Evolutionary conservation across 495 filamentous ascomycete species (phyloP), one percentile per base, ranked within the genome.

Genomic region (Penicillium antarcticum): DNA sequence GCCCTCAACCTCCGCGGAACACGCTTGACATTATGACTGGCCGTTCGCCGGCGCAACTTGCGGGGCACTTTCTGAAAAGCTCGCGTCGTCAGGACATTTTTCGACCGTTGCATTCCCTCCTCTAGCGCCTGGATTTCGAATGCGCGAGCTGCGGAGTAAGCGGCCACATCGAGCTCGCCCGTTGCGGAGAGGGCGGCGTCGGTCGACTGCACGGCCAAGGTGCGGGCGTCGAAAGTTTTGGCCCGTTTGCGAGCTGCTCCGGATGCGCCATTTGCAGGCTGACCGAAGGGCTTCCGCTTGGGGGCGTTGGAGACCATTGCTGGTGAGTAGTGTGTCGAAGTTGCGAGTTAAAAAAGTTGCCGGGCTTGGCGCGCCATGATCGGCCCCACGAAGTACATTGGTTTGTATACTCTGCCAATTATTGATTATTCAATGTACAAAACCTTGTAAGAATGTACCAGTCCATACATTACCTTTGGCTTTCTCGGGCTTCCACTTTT

Each of bases 61-160:
- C 89, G 81, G 1, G 94, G 94, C 12, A 98, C 87, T 49, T 86
- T 77, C 68, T 98, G 94, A 61, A 97, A 97, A 10, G 91, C 91
- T 46, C 94, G 77, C 36, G 78, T 84, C 4, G 81, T 83, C 51
- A 86, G 73, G 8, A 76, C 76, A 37, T 78, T 78, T 60, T 85
- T 92, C 24, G 87, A 85, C 41, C 79, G 79, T 48, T 77, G 70
- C 78, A 97, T 92, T 31, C 88, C 87, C 38, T 81, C 72, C 62
- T 94, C 86, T 38, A 98, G 72, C 1, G 92, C 85, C 35, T 79
- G 81, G 61, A 98, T 97, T 67, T 97, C 92, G 57, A 87, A 95
- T 61, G 92, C 83, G 14, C 91, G 85, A 8, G 89, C 83, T 42
- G 80, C 79, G 51, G 96, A 76, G 60, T 96, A 97, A n/a, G 86